Percentiles rank a stretch among this genome's conserved stretches.
phyloP scores from a whole-genome alignment of 495 filamentous ascomycete genomes.

The Lophiostoma macrostomum region DNA sequence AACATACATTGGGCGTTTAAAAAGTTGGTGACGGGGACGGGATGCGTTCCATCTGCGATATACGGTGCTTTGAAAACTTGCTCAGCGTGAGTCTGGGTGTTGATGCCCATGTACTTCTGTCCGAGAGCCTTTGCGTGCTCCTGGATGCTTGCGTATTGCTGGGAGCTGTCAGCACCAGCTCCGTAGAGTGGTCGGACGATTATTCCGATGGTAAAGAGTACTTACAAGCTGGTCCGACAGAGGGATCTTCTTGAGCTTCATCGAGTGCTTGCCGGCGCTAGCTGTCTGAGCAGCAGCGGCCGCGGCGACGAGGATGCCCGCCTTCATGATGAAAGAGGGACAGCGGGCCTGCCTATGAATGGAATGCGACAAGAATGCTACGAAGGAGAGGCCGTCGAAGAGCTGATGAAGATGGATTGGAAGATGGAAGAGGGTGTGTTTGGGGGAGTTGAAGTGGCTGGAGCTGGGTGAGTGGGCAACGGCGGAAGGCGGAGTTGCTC shows the following conservation, averaged over 20 bases:
- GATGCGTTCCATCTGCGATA: constrained; percentile 65
- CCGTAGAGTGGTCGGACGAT: constrained; percentile 7
- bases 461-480: constrained; percentile 3
- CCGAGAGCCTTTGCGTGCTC: constrained; percentile 76
- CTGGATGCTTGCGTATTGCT: constrained; percentile 76
- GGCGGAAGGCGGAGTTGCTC: not conserved
- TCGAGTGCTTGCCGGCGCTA: constrained; percentile 80
- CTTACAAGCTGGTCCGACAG: constrained; percentile 87
- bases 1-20: constrained; percentile 95
- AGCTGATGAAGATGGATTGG: constrained; percentile 6
- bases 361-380: not conserved
- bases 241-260: constrained; percentile 96
- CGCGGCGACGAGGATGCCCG: constrained; percentile 67
- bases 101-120: constrained; percentile 90
- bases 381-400: not conserved
- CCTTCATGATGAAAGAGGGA: constrained; percentile 64
- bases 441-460: not conserved
- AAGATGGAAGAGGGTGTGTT: not conserved
- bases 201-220: constrained; percentile 21
- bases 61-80: constrained; percentile 75
- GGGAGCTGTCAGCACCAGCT: constrained; percentile 6
- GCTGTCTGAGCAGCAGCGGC: constrained; percentile 79
- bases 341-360: not conserved
- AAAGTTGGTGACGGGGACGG: constrained; percentile 92
- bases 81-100: constrained; percentile 63